Evolutionary conservation across 805 yeast genomes (phyloP).

Genomic region (Pichia rugopelliculosa): DNA sequence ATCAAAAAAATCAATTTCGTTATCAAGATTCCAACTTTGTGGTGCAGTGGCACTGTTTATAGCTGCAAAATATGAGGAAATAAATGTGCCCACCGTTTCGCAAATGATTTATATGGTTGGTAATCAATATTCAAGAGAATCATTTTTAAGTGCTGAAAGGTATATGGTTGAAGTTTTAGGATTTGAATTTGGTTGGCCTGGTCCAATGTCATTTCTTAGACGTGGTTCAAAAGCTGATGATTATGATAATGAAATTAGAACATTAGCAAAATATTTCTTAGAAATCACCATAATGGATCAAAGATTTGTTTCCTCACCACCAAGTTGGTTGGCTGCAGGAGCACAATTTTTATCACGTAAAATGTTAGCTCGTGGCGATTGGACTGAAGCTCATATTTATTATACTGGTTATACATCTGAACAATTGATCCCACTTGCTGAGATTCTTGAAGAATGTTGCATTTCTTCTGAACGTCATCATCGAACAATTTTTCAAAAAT

Average conservation of each 20-base stretch:
- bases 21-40: constrained; percentile 83
- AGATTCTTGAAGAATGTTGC: constrained; percentile 62
- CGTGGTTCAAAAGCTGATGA: constrained; percentile 88
- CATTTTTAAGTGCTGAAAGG: constrained; percentile 76
- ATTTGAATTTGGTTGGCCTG: constrained; percentile 77
- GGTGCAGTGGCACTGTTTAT: constrained; percentile 86
- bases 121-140: constrained; percentile 68
- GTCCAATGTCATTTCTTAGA: constrained; percentile 84
- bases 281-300: constrained; percentile 74
- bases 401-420: constrained; percentile 87
- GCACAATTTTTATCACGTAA: constrained; percentile 76
- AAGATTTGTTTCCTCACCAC: constrained; percentile 60
- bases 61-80: constrained; percentile 94
- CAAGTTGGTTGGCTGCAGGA: constrained; percentile 75
- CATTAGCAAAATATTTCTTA: constrained; percentile 77
- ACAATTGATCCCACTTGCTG: constrained; percentile 78
- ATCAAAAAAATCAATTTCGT: constrained; percentile 62
- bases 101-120: constrained; percentile 83
- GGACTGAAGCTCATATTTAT: constrained; percentile 83
- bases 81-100: constrained; percentile 76
- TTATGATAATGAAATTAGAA: constrained; percentile 74
- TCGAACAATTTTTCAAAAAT: constrained; percentile 82
- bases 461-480: constrained; percentile 53
- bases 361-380: constrained; percentile 65
- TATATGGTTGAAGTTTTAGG: constrained; percentile 62